Conservation (phyloP, 2,329 filamentous ascomycete genomes). For the Pestalotiopsis sp. region DNA sequence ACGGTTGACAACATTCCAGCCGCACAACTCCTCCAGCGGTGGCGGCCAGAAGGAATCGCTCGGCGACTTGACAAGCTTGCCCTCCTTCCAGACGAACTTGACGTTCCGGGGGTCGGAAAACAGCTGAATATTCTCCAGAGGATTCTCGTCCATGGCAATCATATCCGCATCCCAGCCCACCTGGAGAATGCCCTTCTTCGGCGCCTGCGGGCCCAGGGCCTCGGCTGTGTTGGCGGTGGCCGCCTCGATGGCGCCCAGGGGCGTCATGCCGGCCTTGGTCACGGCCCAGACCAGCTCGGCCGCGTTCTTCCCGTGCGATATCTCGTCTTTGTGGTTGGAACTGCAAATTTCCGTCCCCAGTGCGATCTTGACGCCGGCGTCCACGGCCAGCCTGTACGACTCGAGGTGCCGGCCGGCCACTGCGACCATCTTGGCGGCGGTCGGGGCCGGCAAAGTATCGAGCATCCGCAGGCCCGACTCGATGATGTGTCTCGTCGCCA, state of each 20-base stretch:
- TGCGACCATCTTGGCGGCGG: slow-evolving; percentile 37
- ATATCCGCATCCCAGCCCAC: slow-evolving; percentile 48
- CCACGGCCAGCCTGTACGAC: slow-evolving; percentile 41
- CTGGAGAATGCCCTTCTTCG: slow-evolving; percentile 42
- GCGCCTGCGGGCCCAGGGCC: slow-evolving; percentile 42
- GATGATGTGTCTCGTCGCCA: slow-evolving; percentile 44
- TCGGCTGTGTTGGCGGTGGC: slow-evolving; percentile 46
- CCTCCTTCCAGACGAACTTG: slow-evolving; percentile 43
- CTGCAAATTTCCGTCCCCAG: slow-evolving; percentile 46
- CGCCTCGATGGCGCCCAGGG: slow-evolving; percentile 50
- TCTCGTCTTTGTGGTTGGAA: slow-evolving; percentile 29
- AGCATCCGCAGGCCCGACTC: slow-evolving; percentile 35
- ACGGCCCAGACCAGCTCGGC: slow-evolving; percentile 48
- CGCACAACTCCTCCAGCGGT: not conserved
- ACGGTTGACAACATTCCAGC: not conserved
- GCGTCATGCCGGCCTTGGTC: slow-evolving; percentile 44
- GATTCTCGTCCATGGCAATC: slow-evolving; percentile 43
- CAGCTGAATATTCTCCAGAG: slow-evolving; percentile 42
- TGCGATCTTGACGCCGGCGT: slow-evolving; percentile 44
- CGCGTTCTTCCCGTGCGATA: slow-evolving; percentile 41
- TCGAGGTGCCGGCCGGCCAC: slow-evolving; percentile 34
- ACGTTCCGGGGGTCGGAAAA: slow-evolving; percentile 38
- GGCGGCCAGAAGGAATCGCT: not conserved
- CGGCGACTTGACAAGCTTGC: slow-evolving; percentile 38
- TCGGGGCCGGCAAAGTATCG: slow-evolving; percentile 30